Evolutionary conservation across 495 filamentous ascomycete species (phyloP).

Genomic region (Aspergillus sclerotiicarbonarius): DNA sequence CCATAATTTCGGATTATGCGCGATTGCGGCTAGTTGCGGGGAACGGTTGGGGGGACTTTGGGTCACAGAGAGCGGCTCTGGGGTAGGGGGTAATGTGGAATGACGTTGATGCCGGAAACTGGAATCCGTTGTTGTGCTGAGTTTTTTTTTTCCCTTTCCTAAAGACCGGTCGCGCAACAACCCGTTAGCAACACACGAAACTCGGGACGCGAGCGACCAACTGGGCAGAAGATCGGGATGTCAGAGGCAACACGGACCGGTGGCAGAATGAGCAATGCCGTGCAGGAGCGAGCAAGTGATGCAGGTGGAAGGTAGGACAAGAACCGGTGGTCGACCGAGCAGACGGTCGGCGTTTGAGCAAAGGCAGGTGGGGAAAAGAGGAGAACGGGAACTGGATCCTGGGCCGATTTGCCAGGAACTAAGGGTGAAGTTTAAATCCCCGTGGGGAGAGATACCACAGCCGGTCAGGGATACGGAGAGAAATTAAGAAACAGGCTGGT

Average conservation of each 20-base stretch:
- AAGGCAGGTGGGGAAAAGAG: slow-evolving; percentile 6
- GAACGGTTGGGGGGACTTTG: neutral
- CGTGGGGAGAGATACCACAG: slow-evolving; percentile 7
- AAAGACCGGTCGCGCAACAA: neutral
- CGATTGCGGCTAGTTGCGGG: slow-evolving; percentile 1
- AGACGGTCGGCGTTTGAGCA: slow-evolving; percentile 16
- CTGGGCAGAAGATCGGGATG: neutral
- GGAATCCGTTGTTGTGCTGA: slow-evolving; percentile 13
- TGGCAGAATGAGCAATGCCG: neutral
- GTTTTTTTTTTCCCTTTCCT: neutral
- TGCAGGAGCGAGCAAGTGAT: neutral
- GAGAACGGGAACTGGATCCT: slow-evolving; percentile 4
- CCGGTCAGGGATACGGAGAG: neutral
- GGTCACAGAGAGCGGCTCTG: neutral
- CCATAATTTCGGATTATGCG: slow-evolving; percentile 53
- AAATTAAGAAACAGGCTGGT: neutral
- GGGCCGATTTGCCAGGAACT: slow-evolving; percentile 8
- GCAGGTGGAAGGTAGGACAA: neutral
- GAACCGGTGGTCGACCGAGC: slow-evolving; percentile 3
- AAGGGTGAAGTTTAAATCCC: slow-evolving; percentile 13
- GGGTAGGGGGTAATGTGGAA: neutral
- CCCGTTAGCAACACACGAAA: neutral
- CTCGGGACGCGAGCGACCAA: neutral
- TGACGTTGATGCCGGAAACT: slow-evolving; percentile 18
- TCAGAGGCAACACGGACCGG: neutral